These are phyloP conservation scores for Paecilomyces variotii DNA, from an alignment of 2,329 filamentous ascomycete species.

Conservation along the genomic window DNA sequence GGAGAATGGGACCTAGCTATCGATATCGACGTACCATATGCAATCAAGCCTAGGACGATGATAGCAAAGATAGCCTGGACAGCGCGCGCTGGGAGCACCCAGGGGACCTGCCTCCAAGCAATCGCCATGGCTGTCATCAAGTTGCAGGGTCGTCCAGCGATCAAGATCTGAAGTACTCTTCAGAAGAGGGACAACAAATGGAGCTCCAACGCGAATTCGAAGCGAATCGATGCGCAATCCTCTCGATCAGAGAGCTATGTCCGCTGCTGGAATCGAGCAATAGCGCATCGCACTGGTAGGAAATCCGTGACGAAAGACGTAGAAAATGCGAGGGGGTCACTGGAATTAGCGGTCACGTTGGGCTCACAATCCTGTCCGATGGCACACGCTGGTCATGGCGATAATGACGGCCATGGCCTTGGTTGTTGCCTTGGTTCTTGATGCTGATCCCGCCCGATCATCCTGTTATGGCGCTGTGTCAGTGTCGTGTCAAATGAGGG, in stretches of 20 bases:
- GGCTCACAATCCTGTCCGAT: neutral
- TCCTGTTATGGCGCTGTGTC: neutral
- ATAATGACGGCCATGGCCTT: neutral
- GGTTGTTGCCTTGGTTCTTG: neutral
- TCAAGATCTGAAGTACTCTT: neutral
- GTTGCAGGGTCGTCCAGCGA: neutral
- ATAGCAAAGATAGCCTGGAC: constrained; percentile 61
- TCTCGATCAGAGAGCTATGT: neutral
- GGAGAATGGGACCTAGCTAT: neutral
- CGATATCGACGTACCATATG: constrained; percentile 52
- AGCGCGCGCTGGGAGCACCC: constrained; percentile 49
- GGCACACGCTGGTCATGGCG: neutral
- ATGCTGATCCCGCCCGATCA: neutral
- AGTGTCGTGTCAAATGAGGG: neutral
- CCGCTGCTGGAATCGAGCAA: neutral
- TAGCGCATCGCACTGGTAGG: neutral
- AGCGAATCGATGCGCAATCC: neutral
- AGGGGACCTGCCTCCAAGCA: neutral
- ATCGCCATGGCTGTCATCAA: neutral
- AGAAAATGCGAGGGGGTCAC: neutral
- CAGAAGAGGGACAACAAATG: neutral
- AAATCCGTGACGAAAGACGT: neutral
- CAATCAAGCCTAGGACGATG: constrained; percentile 66
- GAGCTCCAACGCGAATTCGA: neutral
- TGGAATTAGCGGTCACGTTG: neutral